Base-by-base conservation (phyloP, 768 basidiomycete species). In the Boletellus sp. region DNA sequence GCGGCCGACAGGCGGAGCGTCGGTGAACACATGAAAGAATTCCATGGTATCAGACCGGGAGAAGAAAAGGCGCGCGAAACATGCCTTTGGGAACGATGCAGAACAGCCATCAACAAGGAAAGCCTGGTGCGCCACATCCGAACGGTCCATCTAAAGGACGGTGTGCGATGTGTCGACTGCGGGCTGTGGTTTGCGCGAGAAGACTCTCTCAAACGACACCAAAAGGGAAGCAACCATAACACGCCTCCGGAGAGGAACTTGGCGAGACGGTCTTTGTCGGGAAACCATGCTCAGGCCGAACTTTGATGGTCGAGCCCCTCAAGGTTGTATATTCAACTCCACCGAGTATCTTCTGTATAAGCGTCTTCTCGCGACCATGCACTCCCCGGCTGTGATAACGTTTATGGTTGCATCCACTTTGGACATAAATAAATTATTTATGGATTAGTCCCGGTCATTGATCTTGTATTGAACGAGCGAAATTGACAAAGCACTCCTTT, bases 151-250 rank as follows among this genome's bases (percentile, higher is more conserved):
- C 37, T 59, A 12, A 61, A 51, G 50, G 42, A 58, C 19, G 42
- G 24, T 17, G 52, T 46, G 2, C 28, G 40, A 1, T 69, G 67
- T 5, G 0, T 3, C 2, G 10, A 39, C 9, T 67, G 67, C 17
- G 53, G 59, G 22, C 2, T 41, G 41, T 15, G 0, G 10, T 67
- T 69, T 55, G 61, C 67, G 31, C 63, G 67, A 0, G 60, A 52
- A n/a, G 65, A 67, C 22, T 67, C 65, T 1, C 50, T 69, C 17
- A 64, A 53, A 53, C 56, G 65, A 9, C 65, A 66, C 23, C 16
- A 46, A 0, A 66, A 53, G 31, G 58, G 61, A 20, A 26, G 47
- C 22, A 46, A 50, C 6, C 59, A 64, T 15, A 51, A 51, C 3
- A 34, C 13, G 1, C 15, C 35, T 22, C 22, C 19, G 2, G 50